Evolutionary conservation across 768 basidiomycete species (phyloP).

Genomic region (Tubosaeta sp.): DNA sequence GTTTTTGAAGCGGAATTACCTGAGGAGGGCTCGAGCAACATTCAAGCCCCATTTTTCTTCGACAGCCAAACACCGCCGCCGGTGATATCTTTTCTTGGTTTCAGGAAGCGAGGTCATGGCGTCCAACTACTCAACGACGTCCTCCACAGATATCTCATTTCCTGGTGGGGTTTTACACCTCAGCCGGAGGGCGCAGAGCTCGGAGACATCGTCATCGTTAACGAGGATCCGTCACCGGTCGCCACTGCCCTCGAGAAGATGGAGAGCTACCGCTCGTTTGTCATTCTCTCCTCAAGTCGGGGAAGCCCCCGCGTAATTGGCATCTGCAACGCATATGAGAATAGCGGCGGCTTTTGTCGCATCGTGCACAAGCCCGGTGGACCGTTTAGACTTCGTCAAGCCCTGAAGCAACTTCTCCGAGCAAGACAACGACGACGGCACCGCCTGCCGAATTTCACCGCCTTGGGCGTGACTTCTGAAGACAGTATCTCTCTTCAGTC

Average conservation of each 20-base stretch:
- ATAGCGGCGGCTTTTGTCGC: slow-evolving; percentile 84
- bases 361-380: slow-evolving; percentile 87
- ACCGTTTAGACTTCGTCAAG: slow-evolving; percentile 64
- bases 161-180: slow-evolving; percentile 74
- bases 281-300: slow-evolving; percentile 70
- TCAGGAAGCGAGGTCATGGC: slow-evolving; percentile 62
- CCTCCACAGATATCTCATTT: slow-evolving; percentile 58
- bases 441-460: slow-evolving; percentile 18
- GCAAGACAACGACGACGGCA: slow-evolving; percentile 29
- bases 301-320: slow-evolving; percentile 60
- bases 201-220: slow-evolving; percentile 75
- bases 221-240: slow-evolving; percentile 68
- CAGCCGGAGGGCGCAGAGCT: slow-evolving; percentile 36
- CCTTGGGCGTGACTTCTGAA: slow-evolving; percentile 18
- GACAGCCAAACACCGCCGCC: slow-evolving; percentile 40
- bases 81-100: slow-evolving; percentile 67
- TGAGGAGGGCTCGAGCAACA: slow-evolving; percentile 36
- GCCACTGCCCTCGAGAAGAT: slow-evolving; percentile 51
- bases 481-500: slow-evolving; percentile 27
- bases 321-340: slow-evolving; percentile 67
- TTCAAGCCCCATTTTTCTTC: slow-evolving; percentile 45
- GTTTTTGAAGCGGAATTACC: slow-evolving; percentile 68
- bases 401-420: slow-evolving; percentile 48
- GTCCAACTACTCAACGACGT: slow-evolving; percentile 61
- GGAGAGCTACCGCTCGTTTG: slow-evolving; percentile 60